phyloP scores from a whole-genome alignment of 2,329 filamentous ascomycete species.

The Fusarium odoratissimum region DNA sequence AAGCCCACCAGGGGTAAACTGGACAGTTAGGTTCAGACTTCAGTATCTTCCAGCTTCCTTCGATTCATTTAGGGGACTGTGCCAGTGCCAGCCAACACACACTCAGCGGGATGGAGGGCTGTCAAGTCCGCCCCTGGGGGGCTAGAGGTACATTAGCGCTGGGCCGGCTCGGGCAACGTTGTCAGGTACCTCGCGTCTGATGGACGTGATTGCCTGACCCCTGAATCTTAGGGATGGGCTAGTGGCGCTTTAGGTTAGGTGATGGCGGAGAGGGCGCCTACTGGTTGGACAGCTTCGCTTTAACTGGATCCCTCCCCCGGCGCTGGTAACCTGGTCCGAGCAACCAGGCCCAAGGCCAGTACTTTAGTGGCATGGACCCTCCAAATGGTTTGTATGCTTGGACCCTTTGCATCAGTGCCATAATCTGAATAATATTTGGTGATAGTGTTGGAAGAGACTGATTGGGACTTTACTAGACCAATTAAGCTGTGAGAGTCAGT shows the following conservation, averaged over 20 bases:
- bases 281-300: conserved; percentile 24
- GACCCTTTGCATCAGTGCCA: conserved; percentile 37
- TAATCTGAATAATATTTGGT: conserved; percentile 12
- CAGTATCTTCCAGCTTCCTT: conserved; percentile 32
- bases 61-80: conserved; percentile 23
- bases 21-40: not conserved
- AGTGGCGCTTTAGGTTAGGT: conserved; percentile 15
- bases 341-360: conserved; percentile 2
- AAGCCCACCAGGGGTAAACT: conserved; percentile 20
- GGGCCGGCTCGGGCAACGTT: conserved; percentile 23
- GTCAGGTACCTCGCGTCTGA: conserved; percentile 36
- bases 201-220: conserved; percentile 32
- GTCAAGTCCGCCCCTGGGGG: conserved; percentile 39
- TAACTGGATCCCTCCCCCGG: conserved; percentile 16
- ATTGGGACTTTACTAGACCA: not conserved
- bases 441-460: not conserved
- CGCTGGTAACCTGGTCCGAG: conserved; percentile 38
- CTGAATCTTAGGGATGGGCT: conserved; percentile 24
- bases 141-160: conserved; percentile 36
- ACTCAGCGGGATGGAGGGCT: conserved; percentile 34
- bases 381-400: conserved; percentile 24
- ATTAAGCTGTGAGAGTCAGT: conserved; percentile 1
- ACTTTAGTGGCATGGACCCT: conserved; percentile 36
- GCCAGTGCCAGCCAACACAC: not conserved
- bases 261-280: conserved; percentile 28